Evolutionary conservation across 352 stramenopile genomes (phyloP).

Genomic region (Achlya hypogyna): DNA sequence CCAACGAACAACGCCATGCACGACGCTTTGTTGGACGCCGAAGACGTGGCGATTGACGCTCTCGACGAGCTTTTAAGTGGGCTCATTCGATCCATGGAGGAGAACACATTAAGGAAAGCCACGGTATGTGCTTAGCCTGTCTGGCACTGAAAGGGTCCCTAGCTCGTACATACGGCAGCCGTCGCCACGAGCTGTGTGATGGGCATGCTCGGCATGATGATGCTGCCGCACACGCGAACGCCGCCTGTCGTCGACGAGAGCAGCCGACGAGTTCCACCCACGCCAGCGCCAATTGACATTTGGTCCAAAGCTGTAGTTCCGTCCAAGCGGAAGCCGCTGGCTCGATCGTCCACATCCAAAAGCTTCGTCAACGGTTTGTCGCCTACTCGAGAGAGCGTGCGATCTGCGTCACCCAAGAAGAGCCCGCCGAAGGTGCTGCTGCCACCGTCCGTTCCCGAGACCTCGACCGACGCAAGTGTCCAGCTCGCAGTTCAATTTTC

Average conservation of each 20-base stretch:
- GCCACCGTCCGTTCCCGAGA: not conserved
- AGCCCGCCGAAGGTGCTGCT: not conserved
- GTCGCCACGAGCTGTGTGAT: not conserved
- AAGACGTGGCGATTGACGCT: not conserved
- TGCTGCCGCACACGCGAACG: not conserved
- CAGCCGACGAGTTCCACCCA: not conserved
- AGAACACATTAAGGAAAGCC: not conserved
- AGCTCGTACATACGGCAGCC: not conserved
- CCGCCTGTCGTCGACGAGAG: not conserved
- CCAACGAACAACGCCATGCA: not conserved
- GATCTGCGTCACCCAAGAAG: not conserved
- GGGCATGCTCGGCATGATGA: conserved; percentile 6
- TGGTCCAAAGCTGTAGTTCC: conserved; percentile 8
- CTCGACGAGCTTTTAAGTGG: not conserved
- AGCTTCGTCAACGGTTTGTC: not conserved
- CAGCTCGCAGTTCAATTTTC: not conserved
- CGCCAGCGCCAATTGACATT: conserved; percentile 4
- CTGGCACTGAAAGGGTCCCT: not conserved
- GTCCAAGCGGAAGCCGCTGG: not conserved
- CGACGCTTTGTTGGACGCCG: not conserved
- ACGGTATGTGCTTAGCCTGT: not conserved
- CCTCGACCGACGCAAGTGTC: not conserved
- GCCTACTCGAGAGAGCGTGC: not conserved
- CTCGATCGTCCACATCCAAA: not conserved
- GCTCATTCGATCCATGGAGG: not conserved